Evolutionary conservation across 208 protist genomes (phyloP).

Genomic region (Spongospora subterranea): DNA sequence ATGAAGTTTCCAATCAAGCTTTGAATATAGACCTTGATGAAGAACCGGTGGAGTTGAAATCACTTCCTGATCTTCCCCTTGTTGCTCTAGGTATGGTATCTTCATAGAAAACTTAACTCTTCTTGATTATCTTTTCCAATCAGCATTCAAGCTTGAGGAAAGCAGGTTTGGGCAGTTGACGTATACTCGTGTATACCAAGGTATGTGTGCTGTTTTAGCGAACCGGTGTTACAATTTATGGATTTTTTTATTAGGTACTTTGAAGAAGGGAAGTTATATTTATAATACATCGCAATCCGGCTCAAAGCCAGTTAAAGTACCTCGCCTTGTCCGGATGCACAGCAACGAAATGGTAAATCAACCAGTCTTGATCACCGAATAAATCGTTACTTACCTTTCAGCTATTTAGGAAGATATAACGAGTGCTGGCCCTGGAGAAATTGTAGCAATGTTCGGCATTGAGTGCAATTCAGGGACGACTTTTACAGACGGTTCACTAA

Average conservation of each 20-base stretch:
- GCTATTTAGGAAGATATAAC: slow-evolving; percentile 81
- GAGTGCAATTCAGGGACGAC: slow-evolving; percentile 87
- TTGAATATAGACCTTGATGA: slow-evolving; percentile 73
- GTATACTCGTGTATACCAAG: slow-evolving; percentile 98
- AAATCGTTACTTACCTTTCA: neutral
- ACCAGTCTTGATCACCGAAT: neutral
- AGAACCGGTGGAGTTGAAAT: slow-evolving; percentile 31
- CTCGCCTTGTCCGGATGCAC: slow-evolving; percentile 89
- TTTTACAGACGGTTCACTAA: slow-evolving; percentile 67
- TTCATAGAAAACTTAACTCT: neutral
- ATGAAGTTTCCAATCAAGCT: slow-evolving; percentile 79
- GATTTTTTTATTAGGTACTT: neutral
- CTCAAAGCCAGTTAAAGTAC: slow-evolving; percentile 81
- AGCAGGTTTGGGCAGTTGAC: slow-evolving; percentile 94
- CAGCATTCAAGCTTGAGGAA: slow-evolving; percentile 97
- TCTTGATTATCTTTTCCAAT: slow-evolving; percentile 21
- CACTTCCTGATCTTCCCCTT: slow-evolving; percentile 16
- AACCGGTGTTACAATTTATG: neutral
- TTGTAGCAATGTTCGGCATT: slow-evolving; percentile 97
- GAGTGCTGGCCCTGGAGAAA: slow-evolving; percentile 88
- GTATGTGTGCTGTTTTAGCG: slow-evolving; percentile 58
- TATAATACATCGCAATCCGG: neutral
- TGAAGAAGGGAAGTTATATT: slow-evolving; percentile 64
- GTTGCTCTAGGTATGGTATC: slow-evolving; percentile 16
- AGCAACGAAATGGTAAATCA: slow-evolving; percentile 83